Evolutionary conservation across 495 filamentous ascomycete genomes (phyloP), one percentile per base, ranked within the genome.

Genomic region (Podospora comata): DNA sequence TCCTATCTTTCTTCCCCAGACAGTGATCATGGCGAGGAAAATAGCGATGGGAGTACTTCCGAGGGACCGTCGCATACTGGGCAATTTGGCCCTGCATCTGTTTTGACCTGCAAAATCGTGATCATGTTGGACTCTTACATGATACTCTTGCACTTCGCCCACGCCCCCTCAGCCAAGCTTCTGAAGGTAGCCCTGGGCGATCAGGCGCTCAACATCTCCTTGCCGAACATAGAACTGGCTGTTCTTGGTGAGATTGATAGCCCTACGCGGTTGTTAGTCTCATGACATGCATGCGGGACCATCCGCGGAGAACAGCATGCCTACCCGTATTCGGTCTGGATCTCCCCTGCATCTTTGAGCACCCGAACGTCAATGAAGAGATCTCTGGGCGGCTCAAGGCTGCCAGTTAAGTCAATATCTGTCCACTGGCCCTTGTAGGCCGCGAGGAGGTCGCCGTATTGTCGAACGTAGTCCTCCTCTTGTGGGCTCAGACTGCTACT

Each of bases 381-480:
- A 81, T 99, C 96, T 75, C 86, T 88, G 34, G 96, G 95, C 44
- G 96, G 96, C 75, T 98, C 94, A 76, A 99, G 83, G 70, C 91
- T 94, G 57, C 96, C 96, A 16, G 95, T 98, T 66, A 99, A 81
- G 79, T 99, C 96, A 64, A 99, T 90, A 79, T 99, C 96, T 26
- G 94, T 98, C 94, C 95, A 99, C 72, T 97, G 93, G 0, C 96
- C 96, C 78, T 99, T 99, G 80, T 96, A 97, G 18, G 93, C 92
- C 26, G 95, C 92, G 57, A 99, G 81, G 74, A 99, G 85, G 74
- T 99, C 96, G 64, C 89, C 88, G 75, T 96, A 98, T 75, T 92
- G 89, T 64, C 94, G 84, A 54, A 96, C 90, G 77, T 97, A 98
- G 75, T 98, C 96, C 78, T 97, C 95, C 77, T 99, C 96, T 77